Evolutionary conservation across 2,329 filamentous ascomycete species (phyloP).

Genomic region (Calonectria ilicicola): DNA sequence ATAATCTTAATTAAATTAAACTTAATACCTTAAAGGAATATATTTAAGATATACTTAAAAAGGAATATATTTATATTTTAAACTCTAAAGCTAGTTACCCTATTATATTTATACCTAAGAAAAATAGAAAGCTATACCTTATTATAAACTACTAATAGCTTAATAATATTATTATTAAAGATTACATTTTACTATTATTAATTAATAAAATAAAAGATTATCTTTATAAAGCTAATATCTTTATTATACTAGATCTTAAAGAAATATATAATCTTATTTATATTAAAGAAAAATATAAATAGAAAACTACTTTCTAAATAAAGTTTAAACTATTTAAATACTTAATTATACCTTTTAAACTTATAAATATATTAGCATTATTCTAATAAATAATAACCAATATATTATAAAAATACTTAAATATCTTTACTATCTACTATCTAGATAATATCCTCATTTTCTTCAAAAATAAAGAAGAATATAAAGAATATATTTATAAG

Average conservation of each 20-base stretch:
- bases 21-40: too few relatives aligned
- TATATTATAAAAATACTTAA: neutral
- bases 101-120: slow-evolving; percentile 14
- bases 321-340: slow-evolving; percentile 38
- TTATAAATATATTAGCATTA: neutral
- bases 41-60: too few relatives aligned
- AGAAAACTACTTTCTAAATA: slow-evolving; percentile 48
- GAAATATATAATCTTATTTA: slow-evolving; percentile 44
- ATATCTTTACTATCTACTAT: neutral
- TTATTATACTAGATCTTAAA: slow-evolving; percentile 29
- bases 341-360: slow-evolving; percentile 42
- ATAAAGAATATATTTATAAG: neutral
- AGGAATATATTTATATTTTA: too few relatives aligned
- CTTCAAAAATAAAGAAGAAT: neutral
- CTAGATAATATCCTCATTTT: neutral
- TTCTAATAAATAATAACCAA: neutral
- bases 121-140: slow-evolving; percentile 33
- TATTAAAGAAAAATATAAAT: slow-evolving; percentile 48
- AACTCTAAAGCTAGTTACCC: too few relatives aligned
- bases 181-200: slow-evolving; percentile 32
- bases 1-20: neutral
- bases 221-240: slow-evolving; percentile 25
- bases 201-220: slow-evolving; percentile 37
- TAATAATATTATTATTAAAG: slow-evolving; percentile 42
- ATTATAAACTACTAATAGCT: slow-evolving; percentile 20